phyloP scores from a whole-genome alignment of 2,329 filamentous ascomycete species.

The Diaporthe citrichinensis region DNA sequence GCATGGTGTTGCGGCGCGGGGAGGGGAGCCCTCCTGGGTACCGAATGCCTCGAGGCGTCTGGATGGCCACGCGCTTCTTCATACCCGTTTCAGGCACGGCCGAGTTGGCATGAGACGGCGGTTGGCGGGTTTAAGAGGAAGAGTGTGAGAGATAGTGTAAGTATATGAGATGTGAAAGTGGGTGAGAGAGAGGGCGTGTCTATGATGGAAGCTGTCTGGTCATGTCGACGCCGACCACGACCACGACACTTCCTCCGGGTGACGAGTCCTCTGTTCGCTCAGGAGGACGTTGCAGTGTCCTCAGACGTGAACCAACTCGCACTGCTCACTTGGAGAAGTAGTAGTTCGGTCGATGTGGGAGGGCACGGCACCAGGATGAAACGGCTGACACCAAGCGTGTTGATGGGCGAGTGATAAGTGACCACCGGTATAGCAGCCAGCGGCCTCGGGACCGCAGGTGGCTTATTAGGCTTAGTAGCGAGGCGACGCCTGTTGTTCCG shows the following conservation, averaged over 20 bases:
- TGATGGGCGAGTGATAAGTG: neutral
- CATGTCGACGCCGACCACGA: slow-evolving; percentile 33
- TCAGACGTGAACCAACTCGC: neutral
- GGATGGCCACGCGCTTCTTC: slow-evolving; percentile 41
- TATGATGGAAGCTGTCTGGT: slow-evolving; percentile 24
- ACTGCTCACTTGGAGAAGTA: neutral
- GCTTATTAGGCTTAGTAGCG: neutral
- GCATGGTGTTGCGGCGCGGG: slow-evolving; percentile 37
- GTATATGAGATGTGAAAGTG: neutral
- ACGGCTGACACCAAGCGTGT: slow-evolving; percentile 20
- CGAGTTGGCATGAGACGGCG: neutral
- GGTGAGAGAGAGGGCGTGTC: neutral
- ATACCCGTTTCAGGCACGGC: slow-evolving; percentile 2
- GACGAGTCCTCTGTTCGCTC: neutral
- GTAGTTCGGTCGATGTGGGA: neutral
- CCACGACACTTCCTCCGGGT: slow-evolving; percentile 1
- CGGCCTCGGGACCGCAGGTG: neutral
- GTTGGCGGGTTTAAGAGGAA: neutral
- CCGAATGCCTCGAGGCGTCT: slow-evolving; percentile 41
- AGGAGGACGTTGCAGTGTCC: neutral
- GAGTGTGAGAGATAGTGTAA: neutral
- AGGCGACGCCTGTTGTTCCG: neutral
- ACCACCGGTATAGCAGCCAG: neutral
- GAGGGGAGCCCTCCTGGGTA: slow-evolving; percentile 39
- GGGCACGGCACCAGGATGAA: slow-evolving; percentile 27